Evolutionary conservation across 2,329 filamentous ascomycete species (phyloP).

Genomic region (Dothideomycetes sp.): DNA sequence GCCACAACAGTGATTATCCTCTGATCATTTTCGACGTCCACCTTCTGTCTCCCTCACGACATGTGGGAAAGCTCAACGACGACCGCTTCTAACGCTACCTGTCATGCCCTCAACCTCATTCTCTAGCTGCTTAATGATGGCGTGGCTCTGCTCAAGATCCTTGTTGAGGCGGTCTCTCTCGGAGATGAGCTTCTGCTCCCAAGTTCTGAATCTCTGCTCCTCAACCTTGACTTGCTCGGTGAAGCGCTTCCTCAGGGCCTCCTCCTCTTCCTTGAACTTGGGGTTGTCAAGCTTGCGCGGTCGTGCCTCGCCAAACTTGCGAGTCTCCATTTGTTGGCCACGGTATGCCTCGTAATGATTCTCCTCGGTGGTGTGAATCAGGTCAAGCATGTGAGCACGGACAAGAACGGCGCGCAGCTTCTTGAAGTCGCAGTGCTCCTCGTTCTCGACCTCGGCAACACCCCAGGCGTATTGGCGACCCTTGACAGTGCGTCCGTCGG

Average conservation of each 20-base stretch:
- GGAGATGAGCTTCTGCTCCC: constrained; percentile 99
- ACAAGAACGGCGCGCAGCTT: constrained; percentile 98
- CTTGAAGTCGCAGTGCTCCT: constrained; percentile 99
- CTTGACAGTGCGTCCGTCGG: constrained; percentile 94
- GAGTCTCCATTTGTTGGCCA: constrained; percentile 98
- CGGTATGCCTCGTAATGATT: constrained; percentile 99
- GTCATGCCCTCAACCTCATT: constrained; percentile 89
- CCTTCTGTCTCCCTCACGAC: too few relatives aligned
- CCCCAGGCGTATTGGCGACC: constrained; percentile 98
- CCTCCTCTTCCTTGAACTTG: constrained; percentile 99
- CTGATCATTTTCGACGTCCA: too few relatives aligned
- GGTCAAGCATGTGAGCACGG: constrained; percentile 95
- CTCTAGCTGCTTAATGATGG: constrained; percentile 80
- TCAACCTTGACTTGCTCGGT: constrained; percentile 99
- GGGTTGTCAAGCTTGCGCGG: constrained; percentile 98
- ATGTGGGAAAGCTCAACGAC: constrained; percentile 8
- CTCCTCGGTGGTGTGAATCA: constrained; percentile 99
- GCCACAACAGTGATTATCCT: too few relatives aligned
- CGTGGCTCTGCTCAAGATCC: constrained; percentile 95
- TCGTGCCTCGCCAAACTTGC: constrained; percentile 96
- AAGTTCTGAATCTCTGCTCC: constrained; percentile 97
- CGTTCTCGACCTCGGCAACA: constrained; percentile 98
- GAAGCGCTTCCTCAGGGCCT: constrained; percentile 95
- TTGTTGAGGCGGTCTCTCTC: constrained; percentile 99
- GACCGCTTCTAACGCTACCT: constrained; percentile 23